Conservation (phyloP, 345 rosid genomes). For the Eucalyptus grandis region DNA sequence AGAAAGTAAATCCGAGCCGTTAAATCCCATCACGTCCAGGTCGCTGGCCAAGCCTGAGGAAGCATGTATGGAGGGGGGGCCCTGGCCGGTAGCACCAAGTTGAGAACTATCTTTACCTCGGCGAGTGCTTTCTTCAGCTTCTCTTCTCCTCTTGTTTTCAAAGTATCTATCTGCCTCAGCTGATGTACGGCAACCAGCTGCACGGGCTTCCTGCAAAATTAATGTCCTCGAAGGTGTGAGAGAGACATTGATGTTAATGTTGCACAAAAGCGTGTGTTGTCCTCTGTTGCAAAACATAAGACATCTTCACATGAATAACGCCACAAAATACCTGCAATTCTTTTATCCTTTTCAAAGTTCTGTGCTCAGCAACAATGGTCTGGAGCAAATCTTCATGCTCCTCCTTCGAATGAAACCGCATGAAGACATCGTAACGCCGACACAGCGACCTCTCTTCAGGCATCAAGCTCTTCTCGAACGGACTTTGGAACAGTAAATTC, state of each 20-base stretch:
- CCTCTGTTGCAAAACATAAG: neutral
- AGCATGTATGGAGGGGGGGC: constrained; percentile 28
- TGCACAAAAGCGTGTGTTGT: neutral
- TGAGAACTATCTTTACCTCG: constrained; percentile 60
- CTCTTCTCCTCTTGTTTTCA: constrained; percentile 58
- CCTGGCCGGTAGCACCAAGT: constrained; percentile 33
- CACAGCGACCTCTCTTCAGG: constrained; percentile 75
- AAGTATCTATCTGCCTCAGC: constrained; percentile 73
- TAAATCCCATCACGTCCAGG: constrained; percentile 41
- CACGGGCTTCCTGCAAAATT: constrained; percentile 66
- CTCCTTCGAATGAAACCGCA: constrained; percentile 92
- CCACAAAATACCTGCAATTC: constrained; percentile 51
- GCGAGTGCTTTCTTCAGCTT: constrained; percentile 62
- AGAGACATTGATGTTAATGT: neutral
- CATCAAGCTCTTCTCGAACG: constrained; percentile 62
- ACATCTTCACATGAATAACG: neutral
- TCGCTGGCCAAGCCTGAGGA: constrained; percentile 55
- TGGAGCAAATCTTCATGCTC: constrained; percentile 82
- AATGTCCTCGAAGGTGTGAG: neutral
- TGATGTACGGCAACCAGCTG: constrained; percentile 80
- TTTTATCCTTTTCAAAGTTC: constrained; percentile 59
- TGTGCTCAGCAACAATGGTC: constrained; percentile 58
- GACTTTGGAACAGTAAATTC: constrained; percentile 59
- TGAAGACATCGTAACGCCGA: constrained; percentile 67
- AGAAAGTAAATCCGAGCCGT: constrained; percentile 60